These are phyloP conservation scores for Moesziomyces sp. DNA, from an alignment of 1,284 basidiomycete species.

Conservation along the genomic window DNA sequence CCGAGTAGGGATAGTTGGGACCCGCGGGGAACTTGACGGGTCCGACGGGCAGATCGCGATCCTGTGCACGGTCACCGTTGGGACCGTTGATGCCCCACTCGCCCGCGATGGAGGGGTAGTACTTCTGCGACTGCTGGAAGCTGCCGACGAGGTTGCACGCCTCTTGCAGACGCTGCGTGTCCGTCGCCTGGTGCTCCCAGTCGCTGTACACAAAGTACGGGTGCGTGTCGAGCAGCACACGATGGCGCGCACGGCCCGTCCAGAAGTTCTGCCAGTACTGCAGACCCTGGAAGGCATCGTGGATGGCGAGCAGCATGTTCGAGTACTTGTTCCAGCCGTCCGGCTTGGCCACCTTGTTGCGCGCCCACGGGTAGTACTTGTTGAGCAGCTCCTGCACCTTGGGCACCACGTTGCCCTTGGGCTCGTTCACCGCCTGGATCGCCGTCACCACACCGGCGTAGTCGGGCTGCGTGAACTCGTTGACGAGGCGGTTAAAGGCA, in stretches of 20 bases:
- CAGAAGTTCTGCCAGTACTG: slow-evolving; percentile 75
- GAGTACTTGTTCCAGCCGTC: slow-evolving; percentile 44
- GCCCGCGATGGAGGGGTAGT: slow-evolving; percentile 58
- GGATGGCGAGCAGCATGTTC: slow-evolving; percentile 72
- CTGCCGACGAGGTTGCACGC: slow-evolving; percentile 36
- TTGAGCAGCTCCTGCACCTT: slow-evolving; percentile 34
- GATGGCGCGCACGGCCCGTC: slow-evolving; percentile 42
- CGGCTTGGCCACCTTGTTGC: slow-evolving; percentile 54
- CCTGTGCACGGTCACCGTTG: slow-evolving; percentile 47
- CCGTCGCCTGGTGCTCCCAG: slow-evolving; percentile 39
- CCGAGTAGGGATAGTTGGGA: slow-evolving; percentile 52
- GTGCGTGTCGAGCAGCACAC: slow-evolving; percentile 58
- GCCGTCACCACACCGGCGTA: slow-evolving; percentile 57
- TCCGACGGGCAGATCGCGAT: slow-evolving; percentile 51
- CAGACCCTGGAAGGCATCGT: slow-evolving; percentile 82
- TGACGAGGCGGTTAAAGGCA: slow-evolving; percentile 74
- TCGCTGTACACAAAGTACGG: slow-evolving; percentile 61
- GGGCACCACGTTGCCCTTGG: slow-evolving; percentile 45
- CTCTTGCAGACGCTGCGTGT: slow-evolving; percentile 50
- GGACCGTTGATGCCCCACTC: slow-evolving; percentile 53
- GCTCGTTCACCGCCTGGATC: slow-evolving; percentile 65
- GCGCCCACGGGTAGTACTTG: slow-evolving; percentile 55
- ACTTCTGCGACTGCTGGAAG: slow-evolving; percentile 43
- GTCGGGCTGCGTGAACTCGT: slow-evolving; percentile 47
- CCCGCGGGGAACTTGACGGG: slow-evolving; percentile 56